Conservation (phyloP, 1,139 yeast genomes). For the Waltiozyma sp. region DNA sequence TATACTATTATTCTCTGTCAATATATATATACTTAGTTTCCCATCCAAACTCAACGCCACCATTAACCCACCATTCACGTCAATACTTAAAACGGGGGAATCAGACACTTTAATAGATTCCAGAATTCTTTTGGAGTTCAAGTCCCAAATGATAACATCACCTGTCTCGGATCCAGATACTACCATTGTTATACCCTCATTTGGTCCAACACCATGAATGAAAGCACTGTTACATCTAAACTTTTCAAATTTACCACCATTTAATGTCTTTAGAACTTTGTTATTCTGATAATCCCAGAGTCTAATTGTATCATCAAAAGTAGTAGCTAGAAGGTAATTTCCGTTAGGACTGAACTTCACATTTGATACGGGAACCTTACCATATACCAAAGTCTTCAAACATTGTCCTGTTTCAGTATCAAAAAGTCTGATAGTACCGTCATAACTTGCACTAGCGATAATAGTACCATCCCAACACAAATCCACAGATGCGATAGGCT, state of each 20-base stretch:
- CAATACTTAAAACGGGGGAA: conserved; percentile 40
- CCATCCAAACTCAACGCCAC: conserved; percentile 36
- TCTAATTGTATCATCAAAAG: conserved; percentile 69
- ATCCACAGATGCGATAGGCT: conserved; percentile 71
- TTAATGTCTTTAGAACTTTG: conserved; percentile 65
- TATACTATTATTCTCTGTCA: conserved; percentile 2
- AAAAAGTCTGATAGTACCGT: conserved; percentile 79
- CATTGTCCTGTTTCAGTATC: conserved; percentile 89
- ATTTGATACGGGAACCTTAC: conserved; percentile 68
- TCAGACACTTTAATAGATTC: conserved; percentile 24
- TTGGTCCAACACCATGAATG: too few species aligned
- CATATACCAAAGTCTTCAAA: conserved; percentile 71
- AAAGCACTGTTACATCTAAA: conserved; percentile 11
- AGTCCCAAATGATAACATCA: conserved; percentile 60
- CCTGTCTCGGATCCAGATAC: conserved; percentile 61
- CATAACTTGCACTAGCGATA: conserved; percentile 80
- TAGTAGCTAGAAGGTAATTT: conserved; percentile 63
- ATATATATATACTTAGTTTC: conserved; percentile 25
- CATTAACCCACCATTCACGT: conserved; percentile 28
- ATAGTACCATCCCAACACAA: conserved; percentile 74
- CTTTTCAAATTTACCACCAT: conserved; percentile 15
- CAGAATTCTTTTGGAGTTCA: conserved; percentile 51
- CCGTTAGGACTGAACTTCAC: conserved; percentile 79
- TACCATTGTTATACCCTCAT: conserved; percentile 7
- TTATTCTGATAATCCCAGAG: conserved; percentile 79